Evolutionary conservation across 2,329 filamentous ascomycete genomes (phyloP).

Genomic region (Neopestalotiopsis clavispora): DNA sequence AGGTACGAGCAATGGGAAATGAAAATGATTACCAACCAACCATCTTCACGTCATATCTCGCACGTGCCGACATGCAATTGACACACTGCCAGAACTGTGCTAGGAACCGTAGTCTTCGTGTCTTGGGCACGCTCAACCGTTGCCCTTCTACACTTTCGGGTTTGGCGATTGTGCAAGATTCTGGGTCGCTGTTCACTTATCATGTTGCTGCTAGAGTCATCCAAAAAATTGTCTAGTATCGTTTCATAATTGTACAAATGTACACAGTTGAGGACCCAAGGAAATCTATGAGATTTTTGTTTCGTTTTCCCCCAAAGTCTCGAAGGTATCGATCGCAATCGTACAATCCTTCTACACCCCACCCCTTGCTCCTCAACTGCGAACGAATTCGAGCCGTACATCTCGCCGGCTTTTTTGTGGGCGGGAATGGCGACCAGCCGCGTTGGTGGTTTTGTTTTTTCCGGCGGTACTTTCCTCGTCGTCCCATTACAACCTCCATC

Average conservation of each 20-base stretch:
- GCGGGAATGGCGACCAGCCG: conserved; percentile 8
- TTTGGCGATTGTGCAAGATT: not conserved
- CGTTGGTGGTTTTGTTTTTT: not conserved
- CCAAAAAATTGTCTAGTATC: conserved; percentile 23
- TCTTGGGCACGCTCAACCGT: not conserved
- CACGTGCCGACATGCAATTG: not conserved
- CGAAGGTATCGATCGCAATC: conserved; percentile 29
- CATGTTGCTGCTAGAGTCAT: conserved; percentile 1
- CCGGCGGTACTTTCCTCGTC: conserved; percentile 19
- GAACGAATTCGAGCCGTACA: not conserved
- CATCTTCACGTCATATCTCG: not conserved
- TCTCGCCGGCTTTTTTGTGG: conserved; percentile 8
- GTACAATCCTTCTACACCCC: conserved; percentile 26
- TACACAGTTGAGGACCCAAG: conserved; percentile 33
- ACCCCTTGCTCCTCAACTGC: conserved; percentile 6
- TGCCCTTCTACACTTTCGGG: not conserved
- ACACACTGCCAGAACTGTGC: too few species aligned
- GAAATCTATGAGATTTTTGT: conserved; percentile 36
- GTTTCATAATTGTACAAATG: conserved; percentile 37
- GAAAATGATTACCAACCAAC: not conserved
- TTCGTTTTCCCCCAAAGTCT: conserved; percentile 18
- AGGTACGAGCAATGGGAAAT: conserved; percentile 1
- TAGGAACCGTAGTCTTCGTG: too few species aligned
- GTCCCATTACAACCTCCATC: conserved; percentile 27
- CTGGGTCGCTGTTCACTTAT: not conserved